A percentile compares a stretch with the other conserved stretches of the same genome.
These are phyloP conservation scores for Yamadazyma trypodendri DNA, from an alignment of 1,139 yeast genomes.

Conservation along the genomic window DNA sequence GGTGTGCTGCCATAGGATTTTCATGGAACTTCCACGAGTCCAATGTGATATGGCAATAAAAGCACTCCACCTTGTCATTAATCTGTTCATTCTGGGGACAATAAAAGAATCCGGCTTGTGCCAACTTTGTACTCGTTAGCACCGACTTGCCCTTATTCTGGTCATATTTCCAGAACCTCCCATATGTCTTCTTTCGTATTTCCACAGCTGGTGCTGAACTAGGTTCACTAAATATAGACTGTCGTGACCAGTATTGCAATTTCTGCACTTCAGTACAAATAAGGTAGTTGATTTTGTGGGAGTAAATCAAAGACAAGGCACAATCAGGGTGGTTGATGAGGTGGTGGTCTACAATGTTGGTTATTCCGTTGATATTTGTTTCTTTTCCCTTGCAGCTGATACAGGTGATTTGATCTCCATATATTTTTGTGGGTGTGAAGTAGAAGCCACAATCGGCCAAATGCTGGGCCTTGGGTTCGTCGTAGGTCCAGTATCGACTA, in stretches of 20 bases:
- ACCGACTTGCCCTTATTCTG: constrained; percentile 18
- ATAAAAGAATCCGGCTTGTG: constrained; percentile 56
- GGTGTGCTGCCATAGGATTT: constrained; percentile 59
- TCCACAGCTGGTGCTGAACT: constrained; percentile 29
- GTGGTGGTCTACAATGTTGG: constrained; percentile 45
- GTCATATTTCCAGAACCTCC: constrained; percentile 55
- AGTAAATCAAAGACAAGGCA: constrained; percentile 36
- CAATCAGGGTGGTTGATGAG: constrained; percentile 47
- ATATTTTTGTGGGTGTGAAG: constrained; percentile 54
- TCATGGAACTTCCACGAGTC: constrained; percentile 75
- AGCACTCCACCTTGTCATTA: constrained; percentile 64
- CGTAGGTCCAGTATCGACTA: constrained; percentile 18
- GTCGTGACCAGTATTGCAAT: constrained; percentile 19
- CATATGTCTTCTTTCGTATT: constrained; percentile 53
- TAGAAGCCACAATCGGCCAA: constrained; percentile 67
- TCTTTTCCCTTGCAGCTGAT: constrained; percentile 55
- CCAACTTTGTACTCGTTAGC: constrained; percentile 42
- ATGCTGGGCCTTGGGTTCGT: constrained; percentile 15
- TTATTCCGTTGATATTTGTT: constrained; percentile 30
- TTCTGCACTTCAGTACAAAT: constrained; percentile 4
- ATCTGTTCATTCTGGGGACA: constrained; percentile 45
- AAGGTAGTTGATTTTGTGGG: constrained; percentile 19
- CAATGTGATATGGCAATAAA: constrained; percentile 66
- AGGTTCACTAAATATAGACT: constrained; percentile 28
- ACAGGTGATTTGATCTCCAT: constrained; percentile 56